phyloP scores from a whole-genome alignment of 202 grass and related monocot genomes.

The Dendrocalamus latiflorus region DNA sequence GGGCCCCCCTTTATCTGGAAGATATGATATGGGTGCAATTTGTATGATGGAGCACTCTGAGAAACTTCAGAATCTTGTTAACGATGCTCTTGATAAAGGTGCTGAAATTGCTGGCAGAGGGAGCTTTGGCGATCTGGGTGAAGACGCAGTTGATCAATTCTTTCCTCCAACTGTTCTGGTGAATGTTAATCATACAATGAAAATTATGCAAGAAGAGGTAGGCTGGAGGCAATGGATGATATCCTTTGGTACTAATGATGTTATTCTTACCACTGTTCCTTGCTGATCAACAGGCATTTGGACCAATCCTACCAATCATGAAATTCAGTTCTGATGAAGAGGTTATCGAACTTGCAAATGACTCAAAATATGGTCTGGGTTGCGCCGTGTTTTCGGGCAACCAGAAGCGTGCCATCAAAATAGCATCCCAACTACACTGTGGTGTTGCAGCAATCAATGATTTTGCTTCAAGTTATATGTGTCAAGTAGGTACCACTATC shows the following conservation, averaged over 20 bases:
- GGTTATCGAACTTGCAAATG: constrained; percentile 81
- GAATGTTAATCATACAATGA: constrained; percentile 92
- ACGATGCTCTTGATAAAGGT: constrained; percentile 79
- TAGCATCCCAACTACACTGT: too few species aligned
- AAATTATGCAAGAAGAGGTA: constrained; percentile 99
- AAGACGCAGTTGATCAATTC: constrained; percentile 7
- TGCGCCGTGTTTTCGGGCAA: constrained; percentile 88
- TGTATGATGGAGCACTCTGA: constrained; percentile 96
- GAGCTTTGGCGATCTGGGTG: constrained; percentile 80
- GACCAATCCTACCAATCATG: constrained; percentile 93
- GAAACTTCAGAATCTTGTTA: constrained; percentile 84
- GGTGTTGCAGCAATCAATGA: constrained; percentile 68
- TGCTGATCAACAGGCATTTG: constrained; percentile 64
- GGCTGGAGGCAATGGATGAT: background rate
- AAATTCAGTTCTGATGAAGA: constrained; percentile 90
- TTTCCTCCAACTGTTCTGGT: constrained; percentile 90
- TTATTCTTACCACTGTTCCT: constrained; percentile 10
- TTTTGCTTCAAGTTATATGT: constrained; percentile 98
- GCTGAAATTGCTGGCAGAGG: constrained; percentile 85
- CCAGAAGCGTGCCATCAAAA: too few species aligned
- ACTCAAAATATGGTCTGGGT: constrained; percentile 94
- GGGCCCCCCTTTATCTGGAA: constrained; percentile 76
- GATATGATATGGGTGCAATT: constrained; percentile 98
- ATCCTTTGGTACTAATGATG: background rate
- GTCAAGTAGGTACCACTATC: constrained; percentile 55